Conservation (phyloP, 208 protist genomes). For the Leishmania aethiopica region DNA sequence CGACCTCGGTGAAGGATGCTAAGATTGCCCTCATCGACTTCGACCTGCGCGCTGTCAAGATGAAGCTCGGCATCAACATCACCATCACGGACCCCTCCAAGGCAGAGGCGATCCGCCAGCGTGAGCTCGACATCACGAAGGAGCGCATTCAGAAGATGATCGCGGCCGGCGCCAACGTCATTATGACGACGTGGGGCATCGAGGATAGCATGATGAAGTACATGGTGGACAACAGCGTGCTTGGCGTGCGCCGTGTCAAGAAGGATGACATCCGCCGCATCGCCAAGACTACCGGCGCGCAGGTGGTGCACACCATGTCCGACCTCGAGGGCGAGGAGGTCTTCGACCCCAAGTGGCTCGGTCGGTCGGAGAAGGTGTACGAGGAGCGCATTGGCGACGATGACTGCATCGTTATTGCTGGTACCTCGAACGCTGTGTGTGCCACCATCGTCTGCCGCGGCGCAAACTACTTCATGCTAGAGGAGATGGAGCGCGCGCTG, state of each 20-base stretch:
- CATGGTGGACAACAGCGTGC: constrained; percentile 97
- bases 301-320: constrained; percentile 94
- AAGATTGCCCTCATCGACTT: constrained; percentile 99
- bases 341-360: constrained; percentile 95
- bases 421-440: constrained; percentile 77
- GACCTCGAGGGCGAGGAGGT: constrained; percentile 98
- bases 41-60: constrained; percentile 97
- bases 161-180: constrained; percentile 98
- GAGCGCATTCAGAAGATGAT: constrained; percentile 98
- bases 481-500: constrained; percentile 98
- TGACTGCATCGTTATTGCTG: constrained; percentile 96
- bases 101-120: constrained; percentile 96
- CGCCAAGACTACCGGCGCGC: constrained; percentile 97
- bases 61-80: constrained; percentile 98
- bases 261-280: constrained; percentile 98
- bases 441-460: constrained; percentile 99
- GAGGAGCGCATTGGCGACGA: constrained; percentile 98
- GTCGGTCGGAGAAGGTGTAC: constrained; percentile 94
- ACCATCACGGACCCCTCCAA: constrained; percentile 97
- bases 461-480: constrained; percentile 97
- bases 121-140: constrained; percentile 98
- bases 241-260: constrained; percentile 96
- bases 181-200: constrained; percentile 99
- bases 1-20: constrained; percentile 93
- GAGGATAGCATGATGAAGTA: constrained; percentile 99